Conservation (phyloP, 805 yeast genomes). For the Candida pini region DNA sequence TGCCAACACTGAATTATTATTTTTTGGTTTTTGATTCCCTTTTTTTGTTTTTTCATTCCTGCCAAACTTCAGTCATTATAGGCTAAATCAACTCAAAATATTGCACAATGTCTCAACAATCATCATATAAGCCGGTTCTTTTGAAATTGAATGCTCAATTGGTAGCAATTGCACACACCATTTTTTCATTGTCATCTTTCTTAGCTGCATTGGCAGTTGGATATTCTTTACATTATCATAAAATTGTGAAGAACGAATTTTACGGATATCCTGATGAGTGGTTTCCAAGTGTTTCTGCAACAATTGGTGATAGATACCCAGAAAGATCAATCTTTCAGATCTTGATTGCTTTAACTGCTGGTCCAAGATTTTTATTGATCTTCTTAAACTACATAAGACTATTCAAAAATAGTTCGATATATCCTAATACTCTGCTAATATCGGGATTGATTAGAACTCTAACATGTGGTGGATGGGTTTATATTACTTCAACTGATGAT, state of each 20-base stretch:
- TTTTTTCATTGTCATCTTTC: constrained; percentile 71
- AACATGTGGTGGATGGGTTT: constrained; percentile 98
- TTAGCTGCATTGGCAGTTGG: constrained; percentile 71
- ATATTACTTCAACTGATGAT: constrained; percentile 94
- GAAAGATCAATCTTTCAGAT: constrained; percentile 91
- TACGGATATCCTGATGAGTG: constrained; percentile 96
- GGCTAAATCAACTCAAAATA: neutral
- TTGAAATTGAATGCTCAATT: constrained; percentile 52
- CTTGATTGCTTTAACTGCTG: constrained; percentile 86
- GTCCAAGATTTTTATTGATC: constrained; percentile 76
- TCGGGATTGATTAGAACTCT: constrained; percentile 84
- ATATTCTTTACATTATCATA: constrained; percentile 69
- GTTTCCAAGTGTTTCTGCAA: constrained; percentile 96
- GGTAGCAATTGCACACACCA: constrained; percentile 67
- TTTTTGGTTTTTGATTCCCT: too few species aligned
- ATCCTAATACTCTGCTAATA: constrained; percentile 39
- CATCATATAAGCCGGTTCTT: constrained; percentile 12
- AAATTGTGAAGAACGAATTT: constrained; percentile 81
- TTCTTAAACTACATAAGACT: constrained; percentile 46
- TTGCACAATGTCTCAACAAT: neutral
- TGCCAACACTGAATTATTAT: too few species aligned
- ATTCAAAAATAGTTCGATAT: constrained; percentile 30
- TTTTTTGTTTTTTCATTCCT: too few species aligned
- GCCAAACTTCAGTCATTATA: neutral
- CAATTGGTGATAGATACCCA: constrained; percentile 96